Base-by-base conservation (phyloP, 2,329 filamentous ascomycete genomes). In the Clathrospora elynae region DNA sequence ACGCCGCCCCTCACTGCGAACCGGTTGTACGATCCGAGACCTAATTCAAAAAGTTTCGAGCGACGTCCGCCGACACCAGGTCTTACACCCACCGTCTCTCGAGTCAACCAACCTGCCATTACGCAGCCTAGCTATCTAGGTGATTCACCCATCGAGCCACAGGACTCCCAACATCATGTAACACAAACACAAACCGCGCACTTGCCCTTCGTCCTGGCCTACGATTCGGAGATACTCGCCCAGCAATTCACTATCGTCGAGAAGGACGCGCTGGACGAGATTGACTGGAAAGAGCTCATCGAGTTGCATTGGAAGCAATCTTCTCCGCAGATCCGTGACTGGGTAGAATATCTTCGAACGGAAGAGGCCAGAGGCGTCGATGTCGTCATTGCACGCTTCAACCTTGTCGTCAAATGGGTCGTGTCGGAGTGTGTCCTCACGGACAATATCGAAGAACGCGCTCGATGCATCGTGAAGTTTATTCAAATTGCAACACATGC, bases 211-310 rank as follows among this genome's bases (percentile, higher is more conserved):
- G 85, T 90, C 42, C 75, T 93, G 16, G 87, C 87, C 0, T 91
- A 90, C 56, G 87, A 90, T 59, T 90, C 88, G 5, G 84, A 89
- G 55, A 75, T 86, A 3, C 77, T 93, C 17, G 88, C 88, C 2
- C 86, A 91, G 66, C 88, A 93, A 58, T 88, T 93, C 55, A 92
- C 88, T 0, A 78, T 93, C 22, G 88, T 93, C 32, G 88, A 93
- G 62, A 91, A 92, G 66, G 88, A 92, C 63, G 88, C 88, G 1
- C 75, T 93, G 14, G 88, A 90, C 55, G 88, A 92, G 67, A 87
- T 93, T 50, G 88, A 92, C 70, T 93, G 88, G 88, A 90, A 87
- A 64, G 88, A 93, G 56, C 76, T 93, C 9, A 88, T 92, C 40
- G 87, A 90, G 40, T 85, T 93, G 78, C 82, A 82, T 35, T 92